Percentiles rank a stretch among this genome's conserved stretches.
These are phyloP conservation scores for Crithidia sp. DNA, from an alignment of 208 protist species.

Conservation along the genomic window DNA sequence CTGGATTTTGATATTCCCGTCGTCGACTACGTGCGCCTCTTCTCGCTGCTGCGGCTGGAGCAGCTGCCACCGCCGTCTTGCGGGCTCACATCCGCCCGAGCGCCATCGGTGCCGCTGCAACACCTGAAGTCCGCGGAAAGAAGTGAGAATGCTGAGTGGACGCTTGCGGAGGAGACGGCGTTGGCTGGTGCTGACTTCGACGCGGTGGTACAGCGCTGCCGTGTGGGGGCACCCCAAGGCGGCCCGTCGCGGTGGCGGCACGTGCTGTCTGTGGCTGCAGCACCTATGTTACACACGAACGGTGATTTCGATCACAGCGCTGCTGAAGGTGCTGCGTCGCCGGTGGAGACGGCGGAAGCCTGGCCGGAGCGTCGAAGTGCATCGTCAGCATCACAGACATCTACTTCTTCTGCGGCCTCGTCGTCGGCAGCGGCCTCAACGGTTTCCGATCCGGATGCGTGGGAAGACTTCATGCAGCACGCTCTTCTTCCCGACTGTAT, in stretches of 20 bases:
- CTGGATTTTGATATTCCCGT: conserved; percentile 70
- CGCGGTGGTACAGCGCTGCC: conserved; percentile 37
- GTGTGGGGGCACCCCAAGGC: conserved; percentile 15
- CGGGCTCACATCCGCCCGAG: neutral
- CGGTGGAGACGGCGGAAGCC: no score
- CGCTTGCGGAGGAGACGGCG: conserved; percentile 8
- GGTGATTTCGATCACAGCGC: no score
- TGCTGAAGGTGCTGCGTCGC: no score
- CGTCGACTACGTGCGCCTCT: conserved; percentile 59
- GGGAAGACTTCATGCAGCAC: conserved; percentile 30
- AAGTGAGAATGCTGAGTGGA: neutral
- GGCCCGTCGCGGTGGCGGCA: conserved; percentile 13
- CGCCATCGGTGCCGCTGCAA: neutral
- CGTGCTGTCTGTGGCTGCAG: neutral
- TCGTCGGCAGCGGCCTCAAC: conserved; percentile 27
- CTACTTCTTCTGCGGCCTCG: conserved; percentile 6
- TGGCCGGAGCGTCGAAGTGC: no score
- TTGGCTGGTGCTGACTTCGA: conserved; percentile 44
- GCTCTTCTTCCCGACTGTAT: neutral
- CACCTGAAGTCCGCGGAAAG: neutral
- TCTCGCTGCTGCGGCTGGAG: conserved; percentile 45
- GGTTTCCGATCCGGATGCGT: conserved; percentile 28
- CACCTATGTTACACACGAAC: no score
- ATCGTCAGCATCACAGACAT: neutral
- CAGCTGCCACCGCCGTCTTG: conserved; percentile 22